phyloP scores from a whole-genome alignment of 768 basidiomycete species.

The Chalciporus chontae region DNA sequence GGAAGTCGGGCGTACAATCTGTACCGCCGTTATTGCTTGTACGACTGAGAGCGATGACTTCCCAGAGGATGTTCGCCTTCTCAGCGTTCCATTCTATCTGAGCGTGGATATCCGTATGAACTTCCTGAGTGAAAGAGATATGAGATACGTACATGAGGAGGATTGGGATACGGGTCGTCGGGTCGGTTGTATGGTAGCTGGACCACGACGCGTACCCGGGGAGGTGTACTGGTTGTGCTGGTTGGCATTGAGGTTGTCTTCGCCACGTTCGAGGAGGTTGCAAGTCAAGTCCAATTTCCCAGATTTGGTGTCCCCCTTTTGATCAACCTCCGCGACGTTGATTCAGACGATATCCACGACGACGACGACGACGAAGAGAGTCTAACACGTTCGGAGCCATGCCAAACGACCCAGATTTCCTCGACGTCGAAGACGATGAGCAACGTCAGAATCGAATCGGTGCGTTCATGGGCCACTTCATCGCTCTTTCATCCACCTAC shows the following conservation, averaged over 20 bases:
- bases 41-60: constrained; percentile 77
- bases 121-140: constrained; percentile 2
- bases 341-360: too few species aligned
- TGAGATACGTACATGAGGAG: constrained; percentile 56
- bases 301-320: constrained; percentile 4
- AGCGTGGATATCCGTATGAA: constrained; percentile 7
- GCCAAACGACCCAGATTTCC: constrained; percentile 16
- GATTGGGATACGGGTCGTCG: constrained; percentile 61
- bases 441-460: constrained; percentile 41
- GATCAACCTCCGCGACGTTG: neutral
- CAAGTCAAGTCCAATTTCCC: constrained; percentile 1
- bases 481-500: neutral
- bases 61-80: constrained; percentile 85
- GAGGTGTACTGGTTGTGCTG: constrained; percentile 8
- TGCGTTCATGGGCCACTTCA: constrained; percentile 14
- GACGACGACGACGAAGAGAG: too few species aligned
- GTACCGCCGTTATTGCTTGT: constrained; percentile 68
- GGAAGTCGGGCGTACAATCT: constrained; percentile 58
- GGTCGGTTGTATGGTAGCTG: constrained; percentile 77
- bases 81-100: constrained; percentile 85
- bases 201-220: constrained; percentile 67
- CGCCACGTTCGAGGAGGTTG: neutral
- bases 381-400: constrained; percentile 2
- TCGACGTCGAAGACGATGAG: constrained; percentile 50
- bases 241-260: constrained; percentile 16